These are phyloP conservation scores for Forsythia suspensa DNA, from an alignment of 257 asterid genomes.

Conservation along the genomic window DNA sequence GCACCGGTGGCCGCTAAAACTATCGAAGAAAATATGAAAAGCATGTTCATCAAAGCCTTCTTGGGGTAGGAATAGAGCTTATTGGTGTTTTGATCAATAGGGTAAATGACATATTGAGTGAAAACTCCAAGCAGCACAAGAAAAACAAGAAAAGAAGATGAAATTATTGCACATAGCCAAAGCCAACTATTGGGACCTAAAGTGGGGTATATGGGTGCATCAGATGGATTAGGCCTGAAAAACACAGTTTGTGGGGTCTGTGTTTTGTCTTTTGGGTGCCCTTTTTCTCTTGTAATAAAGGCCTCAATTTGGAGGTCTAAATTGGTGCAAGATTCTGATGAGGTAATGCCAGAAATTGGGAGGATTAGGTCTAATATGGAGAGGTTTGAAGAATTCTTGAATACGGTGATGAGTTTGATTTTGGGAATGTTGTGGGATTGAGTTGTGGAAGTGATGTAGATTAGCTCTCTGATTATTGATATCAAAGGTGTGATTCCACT, in stretches of 20 bases:
- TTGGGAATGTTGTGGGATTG: constrained; percentile 57
- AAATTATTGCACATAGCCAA: constrained; percentile 85
- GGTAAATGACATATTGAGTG: constrained; percentile 73
- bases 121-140: constrained; percentile 62
- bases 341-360: constrained; percentile 48
- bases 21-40: constrained; percentile 62
- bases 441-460: constrained; percentile 40
- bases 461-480: constrained; percentile 76
- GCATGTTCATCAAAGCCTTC: constrained; percentile 59
- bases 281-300: constrained; percentile 71
- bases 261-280: constrained; percentile 36
- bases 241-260: constrained; percentile 39
- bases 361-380: constrained; percentile 74
- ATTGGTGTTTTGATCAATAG: constrained; percentile 65
- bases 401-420: constrained; percentile 51
- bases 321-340: constrained; percentile 31
- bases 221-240: constrained; percentile 63
- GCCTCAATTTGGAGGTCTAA: constrained; percentile 78
- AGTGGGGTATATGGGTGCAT: constrained; percentile 61
- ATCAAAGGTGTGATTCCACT: constrained; percentile 96
- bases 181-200: constrained; percentile 86
- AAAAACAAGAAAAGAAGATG: constrained; percentile 68
- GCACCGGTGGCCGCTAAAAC: constrained; percentile 52
- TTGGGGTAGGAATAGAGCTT: constrained; percentile 56
- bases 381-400: constrained; percentile 75